These are phyloP conservation scores for Gaultheria prostrata DNA, from an alignment of 148 eudicot species.

Conservation along the genomic window DNA sequence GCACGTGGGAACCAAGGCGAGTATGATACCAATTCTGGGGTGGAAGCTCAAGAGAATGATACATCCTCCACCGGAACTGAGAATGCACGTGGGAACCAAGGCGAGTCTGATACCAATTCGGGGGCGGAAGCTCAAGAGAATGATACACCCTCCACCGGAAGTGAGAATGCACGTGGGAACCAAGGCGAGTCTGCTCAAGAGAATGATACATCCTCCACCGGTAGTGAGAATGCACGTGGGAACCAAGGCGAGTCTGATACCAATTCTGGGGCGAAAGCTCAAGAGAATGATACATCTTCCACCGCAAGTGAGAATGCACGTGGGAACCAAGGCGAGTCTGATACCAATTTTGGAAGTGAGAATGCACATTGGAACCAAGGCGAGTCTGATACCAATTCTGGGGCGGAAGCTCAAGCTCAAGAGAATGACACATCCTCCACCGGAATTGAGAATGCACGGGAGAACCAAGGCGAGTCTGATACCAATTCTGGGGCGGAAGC, in stretches of 20 bases:
- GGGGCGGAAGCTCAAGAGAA: constrained; percentile 17
- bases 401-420: neutral
- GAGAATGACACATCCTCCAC: neutral
- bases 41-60: no score
- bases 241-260: neutral
- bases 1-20: neutral
- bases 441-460: constrained; percentile 20
- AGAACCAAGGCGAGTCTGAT: constrained; percentile 7
- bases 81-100: neutral
- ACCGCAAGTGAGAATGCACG: constrained; percentile 18
- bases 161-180: constrained; percentile 20
- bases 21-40: no score
- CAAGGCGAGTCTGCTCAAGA: constrained; percentile 16
- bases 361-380: neutral
- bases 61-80: neutral
- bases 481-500: constrained; percentile 8
- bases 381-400: constrained; percentile 18
- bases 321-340: neutral
- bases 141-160: neutral
- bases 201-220: neutral
- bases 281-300: neutral
- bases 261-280: neutral
- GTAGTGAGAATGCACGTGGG: constrained; percentile 19
- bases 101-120: constrained; percentile 15
- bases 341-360: neutral